Percentiles rank a stretch among this genome's conserved stretches.
Conservation (phyloP, 2,329 filamentous ascomycete species). For the Xylaria polymorpha region DNA sequence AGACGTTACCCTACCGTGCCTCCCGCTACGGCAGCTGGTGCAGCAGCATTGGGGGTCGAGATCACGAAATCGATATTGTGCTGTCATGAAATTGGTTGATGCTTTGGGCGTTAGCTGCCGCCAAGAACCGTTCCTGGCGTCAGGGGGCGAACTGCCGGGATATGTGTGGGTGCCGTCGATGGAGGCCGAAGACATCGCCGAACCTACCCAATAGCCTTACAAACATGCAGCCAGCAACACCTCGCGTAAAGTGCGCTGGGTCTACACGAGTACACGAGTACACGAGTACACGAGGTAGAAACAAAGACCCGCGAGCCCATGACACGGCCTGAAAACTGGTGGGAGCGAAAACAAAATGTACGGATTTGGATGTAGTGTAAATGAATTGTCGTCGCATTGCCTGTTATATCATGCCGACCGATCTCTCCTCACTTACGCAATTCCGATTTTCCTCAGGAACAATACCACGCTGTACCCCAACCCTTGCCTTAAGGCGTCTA, state of each 20-base stretch:
- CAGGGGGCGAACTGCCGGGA: constrained; percentile 31
- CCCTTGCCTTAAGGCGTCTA: constrained; percentile 25
- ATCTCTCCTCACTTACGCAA: neutral
- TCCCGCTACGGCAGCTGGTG: constrained; percentile 6
- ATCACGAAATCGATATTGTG: constrained; percentile 37
- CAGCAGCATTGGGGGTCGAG: constrained; percentile 21
- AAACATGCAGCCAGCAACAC: neutral
- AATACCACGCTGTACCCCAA: constrained; percentile 17
- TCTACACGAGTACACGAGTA: too few relatives aligned
- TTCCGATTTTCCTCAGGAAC: constrained; percentile 16
- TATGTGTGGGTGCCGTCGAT: constrained; percentile 2
- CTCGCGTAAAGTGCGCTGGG: neutral
- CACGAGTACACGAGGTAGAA: too few relatives aligned
- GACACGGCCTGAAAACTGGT: constrained; percentile 8
- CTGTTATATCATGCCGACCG: neutral
- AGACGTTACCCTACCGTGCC: neutral
- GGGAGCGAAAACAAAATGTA: neutral
- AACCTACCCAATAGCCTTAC: constrained; percentile 5
- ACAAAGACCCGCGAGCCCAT: neutral
- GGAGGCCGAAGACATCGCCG: constrained; percentile 22
- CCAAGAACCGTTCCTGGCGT: constrained; percentile 36
- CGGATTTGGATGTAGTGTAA: constrained; percentile 7
- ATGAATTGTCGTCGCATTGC: constrained; percentile 4
- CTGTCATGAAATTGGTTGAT: constrained; percentile 33
- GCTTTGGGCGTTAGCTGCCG: constrained; percentile 26